Conservation (phyloP, 2,329 filamentous ascomycete genomes). For the Parastagonospora nodorum region DNA sequence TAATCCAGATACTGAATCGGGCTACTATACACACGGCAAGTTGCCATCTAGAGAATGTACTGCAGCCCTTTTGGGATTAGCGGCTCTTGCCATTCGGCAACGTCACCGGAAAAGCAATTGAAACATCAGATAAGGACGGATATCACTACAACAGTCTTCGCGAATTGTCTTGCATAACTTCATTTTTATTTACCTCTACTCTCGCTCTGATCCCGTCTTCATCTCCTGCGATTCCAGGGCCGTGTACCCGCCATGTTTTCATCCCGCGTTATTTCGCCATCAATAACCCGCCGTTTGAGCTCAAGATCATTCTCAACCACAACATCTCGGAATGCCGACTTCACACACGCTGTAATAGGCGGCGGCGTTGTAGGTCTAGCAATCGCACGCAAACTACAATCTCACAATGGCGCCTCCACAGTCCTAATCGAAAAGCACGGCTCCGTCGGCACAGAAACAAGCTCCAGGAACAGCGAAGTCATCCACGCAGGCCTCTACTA, state of each 20-base stretch:
- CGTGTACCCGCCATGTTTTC: slow-evolving; percentile 14
- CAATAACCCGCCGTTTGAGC: background rate
- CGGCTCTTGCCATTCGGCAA: slow-evolving; percentile 2
- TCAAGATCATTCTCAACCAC: slow-evolving; percentile 32
- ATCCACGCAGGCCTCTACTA: slow-evolving; percentile 97
- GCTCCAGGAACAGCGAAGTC: slow-evolving; percentile 90
- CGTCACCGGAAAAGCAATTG: slow-evolving; percentile 13
- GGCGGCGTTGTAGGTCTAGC: slow-evolving; percentile 80
- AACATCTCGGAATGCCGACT: slow-evolving; percentile 55
- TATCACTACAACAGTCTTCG: background rate
- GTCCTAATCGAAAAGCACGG: slow-evolving; percentile 81
- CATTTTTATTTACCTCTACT: background rate
- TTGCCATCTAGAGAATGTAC: background rate
- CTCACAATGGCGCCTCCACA: slow-evolving; percentile 64
- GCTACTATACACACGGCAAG: background rate
- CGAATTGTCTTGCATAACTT: background rate
- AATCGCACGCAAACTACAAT: slow-evolving; percentile 73
- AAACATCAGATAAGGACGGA: slow-evolving; percentile 1
- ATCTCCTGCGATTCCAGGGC: background rate
- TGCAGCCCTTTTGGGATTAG: slow-evolving; percentile 1
- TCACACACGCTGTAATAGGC: slow-evolving; percentile 70
- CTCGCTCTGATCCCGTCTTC: background rate
- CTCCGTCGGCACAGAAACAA: slow-evolving; percentile 81
- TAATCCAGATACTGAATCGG: background rate
- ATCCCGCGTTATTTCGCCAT: slow-evolving; percentile 7